These are phyloP conservation scores for Cercophora samala DNA, from an alignment of 495 filamentous ascomycete species.

Conservation along the genomic window DNA sequence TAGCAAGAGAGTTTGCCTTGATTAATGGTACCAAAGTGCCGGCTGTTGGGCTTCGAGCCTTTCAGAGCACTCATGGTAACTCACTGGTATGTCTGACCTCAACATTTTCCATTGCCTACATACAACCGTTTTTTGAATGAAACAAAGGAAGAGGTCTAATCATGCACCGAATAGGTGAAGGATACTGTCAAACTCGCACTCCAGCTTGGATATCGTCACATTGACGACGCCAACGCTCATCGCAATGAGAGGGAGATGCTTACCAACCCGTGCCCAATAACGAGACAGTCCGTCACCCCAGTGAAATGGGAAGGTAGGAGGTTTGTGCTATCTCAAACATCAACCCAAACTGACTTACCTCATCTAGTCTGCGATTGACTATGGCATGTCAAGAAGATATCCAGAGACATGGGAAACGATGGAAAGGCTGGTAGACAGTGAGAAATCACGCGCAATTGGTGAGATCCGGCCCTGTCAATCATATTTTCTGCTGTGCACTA, in stretches of 20 bases:
- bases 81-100: too few species aligned
- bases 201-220: conserved; percentile 37
- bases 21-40: too few species aligned
- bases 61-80: too few species aligned
- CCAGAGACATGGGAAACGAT: conserved; percentile 38
- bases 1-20: too few species aligned
- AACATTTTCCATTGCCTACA: too few species aligned
- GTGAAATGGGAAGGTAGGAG: conserved; percentile 34
- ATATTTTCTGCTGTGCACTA: neutral
- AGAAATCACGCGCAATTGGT: conserved; percentile 37
- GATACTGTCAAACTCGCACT: conserved; percentile 36
- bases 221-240: conserved; percentile 42
- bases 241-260: conserved; percentile 40
- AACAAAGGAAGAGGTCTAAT: too few species aligned
- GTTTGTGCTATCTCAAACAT: conserved; percentile 2
- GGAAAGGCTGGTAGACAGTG: conserved; percentile 33
- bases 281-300: conserved; percentile 33
- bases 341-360: too few species aligned
- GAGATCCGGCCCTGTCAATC: conserved; percentile 5
- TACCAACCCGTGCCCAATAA: conserved; percentile 33
- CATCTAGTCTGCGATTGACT: conserved; percentile 30
- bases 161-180: too few species aligned
- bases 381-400: conserved; percentile 33
- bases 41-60: too few species aligned
- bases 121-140: too few species aligned